Evolutionary conservation across 495 filamentous ascomycete genomes (phyloP).

Genomic region (Cenococcum geophilum): DNA sequence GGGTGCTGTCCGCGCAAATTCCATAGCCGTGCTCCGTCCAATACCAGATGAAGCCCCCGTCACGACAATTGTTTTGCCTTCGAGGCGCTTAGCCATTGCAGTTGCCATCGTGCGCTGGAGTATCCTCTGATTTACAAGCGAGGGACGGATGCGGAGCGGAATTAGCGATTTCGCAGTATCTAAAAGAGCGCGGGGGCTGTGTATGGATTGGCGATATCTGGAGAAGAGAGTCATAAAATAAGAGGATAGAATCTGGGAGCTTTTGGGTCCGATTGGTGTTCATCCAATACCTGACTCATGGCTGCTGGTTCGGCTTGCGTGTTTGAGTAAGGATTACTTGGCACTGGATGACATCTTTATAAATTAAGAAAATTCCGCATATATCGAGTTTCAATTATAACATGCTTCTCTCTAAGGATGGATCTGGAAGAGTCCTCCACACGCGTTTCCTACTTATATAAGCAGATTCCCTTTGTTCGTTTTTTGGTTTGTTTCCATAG

Average conservation of each 20-base stretch:
- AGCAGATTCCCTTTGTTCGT: too few species aligned
- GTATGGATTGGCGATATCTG: neutral
- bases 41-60: constrained; percentile 95
- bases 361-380: too few species aligned
- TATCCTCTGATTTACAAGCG: neutral
- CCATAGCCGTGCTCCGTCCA: constrained; percentile 74
- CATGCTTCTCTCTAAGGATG: too few species aligned
- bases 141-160: neutral
- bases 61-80: constrained; percentile 88
- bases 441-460: too few species aligned
- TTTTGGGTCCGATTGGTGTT: neutral
- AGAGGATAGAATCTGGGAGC: neutral
- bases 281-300: too few species aligned
- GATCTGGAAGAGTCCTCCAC: too few species aligned
- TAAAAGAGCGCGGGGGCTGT: neutral
- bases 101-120: constrained; percentile 54
- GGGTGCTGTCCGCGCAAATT: constrained; percentile 85
- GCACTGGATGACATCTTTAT: too few species aligned
- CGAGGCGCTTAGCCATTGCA: constrained; percentile 76
- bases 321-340: too few species aligned
- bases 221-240: neutral
- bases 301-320: too few species aligned
- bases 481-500: too few species aligned
- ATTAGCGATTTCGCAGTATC: neutral
- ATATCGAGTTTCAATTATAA: too few species aligned